These are phyloP conservation scores for Penicillium roqueforti DNA, from an alignment of 495 filamentous ascomycete genomes.

Conservation along the genomic window DNA sequence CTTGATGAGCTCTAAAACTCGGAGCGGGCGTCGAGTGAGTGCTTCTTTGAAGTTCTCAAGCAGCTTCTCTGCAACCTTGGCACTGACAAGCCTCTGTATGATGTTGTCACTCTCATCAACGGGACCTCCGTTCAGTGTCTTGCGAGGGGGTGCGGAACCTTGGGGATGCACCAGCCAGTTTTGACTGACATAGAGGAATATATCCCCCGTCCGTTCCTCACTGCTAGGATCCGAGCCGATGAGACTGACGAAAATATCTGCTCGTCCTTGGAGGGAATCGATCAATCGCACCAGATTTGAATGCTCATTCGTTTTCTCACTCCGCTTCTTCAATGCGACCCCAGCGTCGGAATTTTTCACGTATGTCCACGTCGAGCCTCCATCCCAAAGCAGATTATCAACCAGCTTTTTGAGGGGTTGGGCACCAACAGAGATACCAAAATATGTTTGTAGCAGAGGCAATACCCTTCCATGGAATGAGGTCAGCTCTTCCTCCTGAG, in stretches of 20 bases:
- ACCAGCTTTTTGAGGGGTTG: slow-evolving; percentile 43
- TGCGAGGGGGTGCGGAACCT: not conserved
- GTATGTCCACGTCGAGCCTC: slow-evolving; percentile 47
- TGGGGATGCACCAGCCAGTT: slow-evolving; percentile 51
- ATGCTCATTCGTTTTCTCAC: slow-evolving; percentile 4
- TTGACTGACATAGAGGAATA: slow-evolving; percentile 62
- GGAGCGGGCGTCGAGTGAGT: slow-evolving; percentile 58
- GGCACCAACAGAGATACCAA: slow-evolving; percentile 43
- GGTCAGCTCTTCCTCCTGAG: slow-evolving; percentile 30
- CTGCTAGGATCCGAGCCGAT: slow-evolving; percentile 48
- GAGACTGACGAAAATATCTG: slow-evolving; percentile 52
- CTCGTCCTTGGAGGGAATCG: slow-evolving; percentile 36
- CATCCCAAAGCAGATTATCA: slow-evolving; percentile 52
- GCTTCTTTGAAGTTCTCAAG: slow-evolving; percentile 63
- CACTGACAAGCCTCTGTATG: slow-evolving; percentile 51
- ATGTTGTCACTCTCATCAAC: slow-evolving; percentile 34
- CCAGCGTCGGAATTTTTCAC: slow-evolving; percentile 23
- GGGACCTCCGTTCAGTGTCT: slow-evolving; percentile 9
- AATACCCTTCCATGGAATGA: slow-evolving; percentile 31
- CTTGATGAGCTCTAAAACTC: slow-evolving; percentile 58
- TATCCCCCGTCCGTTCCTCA: slow-evolving; percentile 54
- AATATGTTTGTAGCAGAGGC: slow-evolving; percentile 43
- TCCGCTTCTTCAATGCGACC: slow-evolving; percentile 35
- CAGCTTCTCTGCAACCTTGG: slow-evolving; percentile 63
- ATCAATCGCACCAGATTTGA: slow-evolving; percentile 39